Evolutionary conservation across 768 basidiomycete genomes (phyloP).

Genomic region (Lentinula guzmanii): DNA sequence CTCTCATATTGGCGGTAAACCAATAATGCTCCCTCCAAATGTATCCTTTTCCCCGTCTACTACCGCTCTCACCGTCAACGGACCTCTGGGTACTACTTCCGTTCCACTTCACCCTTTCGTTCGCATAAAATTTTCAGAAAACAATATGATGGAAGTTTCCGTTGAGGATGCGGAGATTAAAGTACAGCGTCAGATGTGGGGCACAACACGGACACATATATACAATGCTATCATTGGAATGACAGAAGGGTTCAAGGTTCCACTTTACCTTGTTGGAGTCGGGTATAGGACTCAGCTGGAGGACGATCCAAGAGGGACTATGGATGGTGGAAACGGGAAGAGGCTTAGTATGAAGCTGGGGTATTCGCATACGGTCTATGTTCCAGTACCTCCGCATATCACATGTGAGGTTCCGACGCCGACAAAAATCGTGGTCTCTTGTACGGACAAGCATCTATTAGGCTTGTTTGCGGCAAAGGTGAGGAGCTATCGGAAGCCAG

Average conservation of each 20-base stretch:
- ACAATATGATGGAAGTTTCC: conserved; percentile 33
- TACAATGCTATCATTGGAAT: conserved; percentile 87
- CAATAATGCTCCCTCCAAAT: conserved; percentile 40
- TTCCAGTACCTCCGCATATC: conserved; percentile 80
- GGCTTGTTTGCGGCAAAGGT: conserved; percentile 88
- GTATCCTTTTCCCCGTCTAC: conserved; percentile 36
- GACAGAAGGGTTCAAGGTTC: conserved; percentile 78
- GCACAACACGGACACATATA: conserved; percentile 87
- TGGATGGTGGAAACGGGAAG: conserved; percentile 53
- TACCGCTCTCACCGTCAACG: conserved; percentile 34
- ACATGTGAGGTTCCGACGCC: conserved; percentile 74
- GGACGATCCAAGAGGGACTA: conserved; percentile 60
- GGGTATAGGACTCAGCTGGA: conserved; percentile 90
- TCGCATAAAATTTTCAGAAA: conserved; percentile 34
- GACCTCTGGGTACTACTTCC: conserved; percentile 41
- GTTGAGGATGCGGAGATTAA: conserved; percentile 67
- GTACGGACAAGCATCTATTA: conserved; percentile 83
- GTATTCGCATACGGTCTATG: conserved; percentile 80
- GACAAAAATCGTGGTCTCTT: conserved; percentile 77
- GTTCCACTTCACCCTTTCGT: conserved; percentile 43
- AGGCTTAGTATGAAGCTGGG: conserved; percentile 89
- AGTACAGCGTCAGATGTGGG: conserved; percentile 88
- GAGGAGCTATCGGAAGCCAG: conserved; percentile 79
- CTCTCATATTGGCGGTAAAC: conserved; percentile 60
- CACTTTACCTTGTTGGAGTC: conserved; percentile 89